A percentile compares a stretch with the other conserved stretches of the same genome.
Conservation (phyloP, 2,329 filamentous ascomycete genomes). For the Fusarium redolens region DNA sequence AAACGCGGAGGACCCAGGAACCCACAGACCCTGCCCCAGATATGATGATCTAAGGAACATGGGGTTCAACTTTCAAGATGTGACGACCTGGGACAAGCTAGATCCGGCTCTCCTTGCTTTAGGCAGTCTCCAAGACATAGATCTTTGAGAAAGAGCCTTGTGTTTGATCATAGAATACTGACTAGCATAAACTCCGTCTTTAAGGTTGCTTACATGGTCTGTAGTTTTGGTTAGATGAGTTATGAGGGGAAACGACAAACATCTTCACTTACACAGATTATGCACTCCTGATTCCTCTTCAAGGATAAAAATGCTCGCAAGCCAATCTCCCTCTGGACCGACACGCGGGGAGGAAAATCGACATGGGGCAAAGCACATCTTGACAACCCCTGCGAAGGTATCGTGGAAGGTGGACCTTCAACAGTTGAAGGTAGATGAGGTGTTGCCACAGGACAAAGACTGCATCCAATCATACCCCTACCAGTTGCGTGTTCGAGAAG, state of each 20-base stretch:
- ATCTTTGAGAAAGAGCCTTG: not conserved
- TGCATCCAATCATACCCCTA: constrained; percentile 31
- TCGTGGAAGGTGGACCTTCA: constrained; percentile 37
- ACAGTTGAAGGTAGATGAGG: constrained; percentile 33
- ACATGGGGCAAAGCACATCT: constrained; percentile 26
- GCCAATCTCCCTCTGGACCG: constrained; percentile 28
- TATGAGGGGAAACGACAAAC: constrained; percentile 30
- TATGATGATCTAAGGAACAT: constrained; percentile 20
- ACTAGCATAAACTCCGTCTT: constrained; percentile 2
- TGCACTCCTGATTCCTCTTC: not conserved
- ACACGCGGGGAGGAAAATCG: constrained; percentile 5
- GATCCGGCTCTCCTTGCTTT: constrained; percentile 10
- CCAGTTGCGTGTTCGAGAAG: constrained; percentile 26
- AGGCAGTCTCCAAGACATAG: not conserved
- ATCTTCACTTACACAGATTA: constrained; percentile 17
- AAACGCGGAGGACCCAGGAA: constrained; percentile 42
- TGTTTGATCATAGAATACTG: not conserved
- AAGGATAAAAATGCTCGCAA: constrained; percentile 5
- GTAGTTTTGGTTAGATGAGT: constrained; percentile 12
- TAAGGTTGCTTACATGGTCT: constrained; percentile 1
- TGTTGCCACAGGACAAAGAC: constrained; percentile 13
- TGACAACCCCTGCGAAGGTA: constrained; percentile 24
- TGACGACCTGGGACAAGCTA: constrained; percentile 26
- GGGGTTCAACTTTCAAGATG: constrained; percentile 15
- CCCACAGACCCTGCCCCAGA: constrained; percentile 40